Evolutionary conservation across 495 filamentous ascomycete species (phyloP).

Genomic region (Neurospora discreta): DNA sequence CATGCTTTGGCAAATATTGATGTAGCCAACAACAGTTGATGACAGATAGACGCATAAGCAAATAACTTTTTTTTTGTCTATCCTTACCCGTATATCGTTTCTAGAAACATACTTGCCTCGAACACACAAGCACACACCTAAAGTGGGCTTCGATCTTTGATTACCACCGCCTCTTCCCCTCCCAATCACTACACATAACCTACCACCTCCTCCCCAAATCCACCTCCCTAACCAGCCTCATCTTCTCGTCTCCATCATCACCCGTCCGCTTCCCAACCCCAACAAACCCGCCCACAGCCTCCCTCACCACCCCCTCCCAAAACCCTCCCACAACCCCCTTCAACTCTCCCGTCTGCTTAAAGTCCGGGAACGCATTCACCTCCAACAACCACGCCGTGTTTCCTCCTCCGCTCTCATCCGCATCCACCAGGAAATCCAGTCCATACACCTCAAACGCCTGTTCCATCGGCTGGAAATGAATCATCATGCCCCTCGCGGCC

Average conservation of each 20-base stretch:
- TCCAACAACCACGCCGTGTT: constrained; percentile 61
- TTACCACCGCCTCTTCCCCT: background rate
- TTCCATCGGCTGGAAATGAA: constrained; percentile 83
- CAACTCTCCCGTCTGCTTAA: constrained; percentile 74
- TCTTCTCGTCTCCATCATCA: constrained; percentile 6
- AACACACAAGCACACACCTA: background rate
- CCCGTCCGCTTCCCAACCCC: constrained; percentile 6
- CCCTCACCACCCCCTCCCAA: constrained; percentile 59
- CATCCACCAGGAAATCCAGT: constrained; percentile 79
- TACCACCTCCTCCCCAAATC: constrained; percentile 23
- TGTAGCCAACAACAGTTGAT: background rate
- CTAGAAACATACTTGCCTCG: background rate
- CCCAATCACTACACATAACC: too few species aligned
- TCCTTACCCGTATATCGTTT: background rate
- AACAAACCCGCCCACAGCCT: constrained; percentile 41
- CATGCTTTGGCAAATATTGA: background rate
- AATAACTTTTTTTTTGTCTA: background rate
- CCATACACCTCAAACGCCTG: constrained; percentile 91
- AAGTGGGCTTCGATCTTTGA: background rate
- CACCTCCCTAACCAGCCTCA: constrained; percentile 23
- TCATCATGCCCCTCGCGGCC: constrained; percentile 65
- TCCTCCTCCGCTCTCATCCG: constrained; percentile 14
- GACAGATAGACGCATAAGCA: background rate
- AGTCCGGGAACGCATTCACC: constrained; percentile 96
- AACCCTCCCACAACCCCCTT: constrained; percentile 60